Percentiles rank a stretch among this genome's conserved stretches.
phyloP scores from a whole-genome alignment of 2,329 filamentous ascomycete genomes.

The Botrytis squamosa region DNA sequence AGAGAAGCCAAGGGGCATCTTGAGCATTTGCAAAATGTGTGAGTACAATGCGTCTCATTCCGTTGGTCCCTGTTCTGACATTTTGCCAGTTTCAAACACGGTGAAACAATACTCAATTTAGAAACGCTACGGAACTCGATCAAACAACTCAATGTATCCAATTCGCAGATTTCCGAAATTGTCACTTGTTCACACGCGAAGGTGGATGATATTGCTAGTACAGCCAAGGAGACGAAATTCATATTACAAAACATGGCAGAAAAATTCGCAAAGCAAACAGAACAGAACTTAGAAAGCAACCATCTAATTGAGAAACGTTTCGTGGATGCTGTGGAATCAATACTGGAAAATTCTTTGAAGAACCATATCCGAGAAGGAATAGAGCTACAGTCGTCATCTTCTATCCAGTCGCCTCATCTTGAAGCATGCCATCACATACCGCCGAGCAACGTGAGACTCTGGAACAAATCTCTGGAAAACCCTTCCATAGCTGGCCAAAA shows the following conservation, averaged over 20 bases:
- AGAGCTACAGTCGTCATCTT: background rate
- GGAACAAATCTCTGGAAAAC: no score
- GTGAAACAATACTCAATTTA: background rate
- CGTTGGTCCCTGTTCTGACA: background rate
- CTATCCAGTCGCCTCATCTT: background rate
- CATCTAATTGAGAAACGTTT: background rate
- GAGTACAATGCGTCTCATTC: background rate
- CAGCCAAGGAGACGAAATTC: background rate
- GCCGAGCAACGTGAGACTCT: no score
- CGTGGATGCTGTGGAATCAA: background rate
- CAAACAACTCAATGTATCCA: background rate
- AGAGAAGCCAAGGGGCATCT: slow-evolving; percentile 1
- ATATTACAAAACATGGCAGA: background rate
- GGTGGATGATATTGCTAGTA: background rate
- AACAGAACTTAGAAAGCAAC: background rate
- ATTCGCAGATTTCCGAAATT: background rate
- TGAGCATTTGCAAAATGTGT: background rate
- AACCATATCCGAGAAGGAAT: background rate
- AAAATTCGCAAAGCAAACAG: background rate
- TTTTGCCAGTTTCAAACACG: background rate
- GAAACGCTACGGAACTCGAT: background rate
- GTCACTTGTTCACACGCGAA: background rate
- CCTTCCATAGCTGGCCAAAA: no score
- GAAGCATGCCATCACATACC: no score
- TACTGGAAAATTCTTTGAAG: background rate